phyloP scores from a whole-genome alignment of 2,329 filamentous ascomycete species.

The Colletotrichum sp. region DNA sequence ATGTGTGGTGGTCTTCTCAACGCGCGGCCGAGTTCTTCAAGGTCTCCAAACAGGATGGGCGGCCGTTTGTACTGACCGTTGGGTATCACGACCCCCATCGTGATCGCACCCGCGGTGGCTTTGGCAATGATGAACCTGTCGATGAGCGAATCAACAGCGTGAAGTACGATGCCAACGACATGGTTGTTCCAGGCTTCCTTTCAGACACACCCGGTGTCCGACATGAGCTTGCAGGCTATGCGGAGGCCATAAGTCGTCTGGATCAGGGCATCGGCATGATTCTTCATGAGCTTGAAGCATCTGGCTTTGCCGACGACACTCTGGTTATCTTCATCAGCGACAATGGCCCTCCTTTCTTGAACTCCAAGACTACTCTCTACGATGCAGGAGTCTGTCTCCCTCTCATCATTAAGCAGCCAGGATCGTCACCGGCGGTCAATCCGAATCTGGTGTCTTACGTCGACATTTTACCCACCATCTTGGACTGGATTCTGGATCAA shows the following conservation, averaged over 20 bases:
- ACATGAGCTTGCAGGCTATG: constrained; percentile 47
- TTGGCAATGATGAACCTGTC: not conserved
- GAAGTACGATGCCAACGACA: not conserved
- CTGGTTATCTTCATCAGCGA: constrained; percentile 52
- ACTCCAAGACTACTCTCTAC: constrained; percentile 56
- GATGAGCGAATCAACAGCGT: not conserved
- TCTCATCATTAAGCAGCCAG: not conserved
- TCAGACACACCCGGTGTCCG: constrained; percentile 41
- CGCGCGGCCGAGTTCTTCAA: not conserved
- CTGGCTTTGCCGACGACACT: constrained; percentile 38
- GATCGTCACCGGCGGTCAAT: not conserved
- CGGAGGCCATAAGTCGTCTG: not conserved
- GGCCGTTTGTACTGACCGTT: not conserved
- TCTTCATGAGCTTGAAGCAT: not conserved
- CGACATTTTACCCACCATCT: not conserved
- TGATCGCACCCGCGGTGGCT: not conserved
- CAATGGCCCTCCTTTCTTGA: constrained; percentile 54
- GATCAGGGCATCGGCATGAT: not conserved
- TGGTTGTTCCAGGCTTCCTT: constrained; percentile 30
- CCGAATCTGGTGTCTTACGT: not conserved
- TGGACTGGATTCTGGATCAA: not conserved
- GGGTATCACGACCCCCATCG: not conserved
- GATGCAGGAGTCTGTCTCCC: constrained; percentile 29
- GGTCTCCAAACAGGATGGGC: not conserved
- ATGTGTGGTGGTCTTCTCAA: not conserved